Base-by-base conservation (phyloP, 2,329 filamentous ascomycete species). In the Pseudogymnoascus sp. region DNA sequence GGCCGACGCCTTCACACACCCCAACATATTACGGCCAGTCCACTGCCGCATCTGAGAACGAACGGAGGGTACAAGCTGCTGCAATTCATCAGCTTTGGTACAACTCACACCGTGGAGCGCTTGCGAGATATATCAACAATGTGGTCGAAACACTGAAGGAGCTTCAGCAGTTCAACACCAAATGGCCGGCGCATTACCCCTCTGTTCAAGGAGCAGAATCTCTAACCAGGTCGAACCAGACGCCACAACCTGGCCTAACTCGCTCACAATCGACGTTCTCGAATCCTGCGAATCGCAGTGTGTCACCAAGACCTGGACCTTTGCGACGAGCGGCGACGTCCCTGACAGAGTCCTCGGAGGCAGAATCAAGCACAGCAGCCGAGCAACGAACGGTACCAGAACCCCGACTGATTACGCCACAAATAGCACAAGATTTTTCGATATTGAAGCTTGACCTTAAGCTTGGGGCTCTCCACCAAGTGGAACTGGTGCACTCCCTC, bases 131-230 rank as follows among this genome's bases (percentile, higher is more conserved):
- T 12, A 97, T 99, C 72, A 90, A 88, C 71, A 86, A 87, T 69
- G 93, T 93, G 7, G 85, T 97, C 64, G 91, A 97, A 65, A 85
- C 91, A 2, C 78, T 99, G 67, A 88, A 89, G 74, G 86, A 85
- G 65, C 82, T 99, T 63, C 93, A 96, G 75, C 84, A 93, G 66
- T 95, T 91, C 83, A 99, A 99, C 72, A 79, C 88, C 12, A 84
- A 87, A 72, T 98, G 95, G 95, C 95, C 95, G 1, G 93, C 93
- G 33, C 90, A 96, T 73, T 99, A 99, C 74, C 95, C 95, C 61
- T 91, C 93, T 2, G 87, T 93, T 2, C 87, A 91, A 72, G 81
- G 86, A 67, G 73, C 84, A 35, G 81, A 84, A 61, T 66, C 73
- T 65, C 69, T 77, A 50, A 71, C 74, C 28, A 70, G 77, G 35